Conservation (phyloP, 106 monocot genomes). For the Dendrobium catenatum region DNA sequence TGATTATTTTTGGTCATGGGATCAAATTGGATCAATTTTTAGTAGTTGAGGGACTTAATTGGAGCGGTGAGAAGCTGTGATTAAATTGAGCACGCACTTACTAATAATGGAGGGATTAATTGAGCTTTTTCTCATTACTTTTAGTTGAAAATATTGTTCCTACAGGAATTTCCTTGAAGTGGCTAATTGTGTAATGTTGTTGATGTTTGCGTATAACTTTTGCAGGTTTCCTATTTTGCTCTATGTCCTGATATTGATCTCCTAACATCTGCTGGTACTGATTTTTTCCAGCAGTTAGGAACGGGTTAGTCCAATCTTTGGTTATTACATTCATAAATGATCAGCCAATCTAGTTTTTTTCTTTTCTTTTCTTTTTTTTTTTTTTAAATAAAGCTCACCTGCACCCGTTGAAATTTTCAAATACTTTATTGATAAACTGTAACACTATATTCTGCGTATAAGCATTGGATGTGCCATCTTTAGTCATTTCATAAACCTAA, state of each 20-base stretch:
- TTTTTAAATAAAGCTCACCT: not conserved
- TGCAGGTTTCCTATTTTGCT: conserved; percentile 74
- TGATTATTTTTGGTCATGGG: too few relatives aligned
- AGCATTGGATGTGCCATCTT: not conserved
- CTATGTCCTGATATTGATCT: conserved; percentile 91
- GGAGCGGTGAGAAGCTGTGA: too few relatives aligned
- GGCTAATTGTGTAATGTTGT: not conserved
- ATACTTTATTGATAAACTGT: not conserved
- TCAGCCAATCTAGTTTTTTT: not conserved
- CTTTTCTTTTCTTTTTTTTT: not conserved
- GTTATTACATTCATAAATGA: not conserved
- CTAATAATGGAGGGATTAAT: too few relatives aligned
- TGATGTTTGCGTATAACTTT: conserved; percentile 12
- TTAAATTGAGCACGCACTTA: too few relatives aligned
- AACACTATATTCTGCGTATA: not conserved
- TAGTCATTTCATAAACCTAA: not conserved
- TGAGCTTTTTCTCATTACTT: not conserved
- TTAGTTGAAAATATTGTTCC: not conserved
- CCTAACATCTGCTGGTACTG: conserved; percentile 64
- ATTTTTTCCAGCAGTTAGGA: conserved; percentile 90
- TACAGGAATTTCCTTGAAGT: not conserved
- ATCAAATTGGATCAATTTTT: too few relatives aligned
- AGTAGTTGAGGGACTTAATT: too few relatives aligned
- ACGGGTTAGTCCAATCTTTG: conserved; percentile 40
- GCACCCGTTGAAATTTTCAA: not conserved